phyloP scores from a whole-genome alignment of 208 protist genomes.

The Acanthamoeba lenticulata region DNA sequence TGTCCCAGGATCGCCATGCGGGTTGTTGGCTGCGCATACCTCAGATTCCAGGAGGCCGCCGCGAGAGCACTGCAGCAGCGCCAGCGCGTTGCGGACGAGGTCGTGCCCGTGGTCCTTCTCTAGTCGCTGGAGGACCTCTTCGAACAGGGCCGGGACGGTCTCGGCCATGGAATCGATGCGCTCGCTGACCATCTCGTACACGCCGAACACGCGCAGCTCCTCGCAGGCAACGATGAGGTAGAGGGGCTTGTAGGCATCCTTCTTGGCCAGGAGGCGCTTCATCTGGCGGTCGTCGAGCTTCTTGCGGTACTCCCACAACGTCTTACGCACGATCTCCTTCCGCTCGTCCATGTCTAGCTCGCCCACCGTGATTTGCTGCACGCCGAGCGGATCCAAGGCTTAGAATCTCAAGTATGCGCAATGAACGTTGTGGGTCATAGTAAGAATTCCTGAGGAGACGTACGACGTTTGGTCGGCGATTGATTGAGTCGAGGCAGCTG shows the following conservation, averaged over 20 bases:
- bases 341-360: slow-evolving; percentile 16
- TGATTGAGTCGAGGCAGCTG: slow-evolving; percentile 39
- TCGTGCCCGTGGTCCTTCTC: slow-evolving; percentile 69
- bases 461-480: slow-evolving; percentile 27
- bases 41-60: slow-evolving; percentile 65
- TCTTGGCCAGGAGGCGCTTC: slow-evolving; percentile 29
- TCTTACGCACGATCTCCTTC: slow-evolving; percentile 56
- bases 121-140: slow-evolving; percentile 61
- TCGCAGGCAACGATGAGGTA: slow-evolving; percentile 69
- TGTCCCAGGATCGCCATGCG: not conserved
- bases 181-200: slow-evolving; percentile 67
- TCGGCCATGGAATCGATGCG: slow-evolving; percentile 58
- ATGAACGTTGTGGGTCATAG: not conserved
- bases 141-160: slow-evolving; percentile 56
- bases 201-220: slow-evolving; percentile 70
- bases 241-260: slow-evolving; percentile 66
- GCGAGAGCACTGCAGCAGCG: slow-evolving; percentile 53
- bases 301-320: slow-evolving; percentile 56
- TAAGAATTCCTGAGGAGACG: not conserved
- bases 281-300: slow-evolving; percentile 68
- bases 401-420: not conserved
- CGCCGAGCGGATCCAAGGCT: not conserved
- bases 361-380: slow-evolving; percentile 19
- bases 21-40: not conserved
- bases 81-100: slow-evolving; percentile 48